A percentile compares a stretch with the other conserved stretches of the same genome.
Conservation (phyloP, 2,329 filamentous ascomycete genomes). For the Fusarium secorum region DNA sequence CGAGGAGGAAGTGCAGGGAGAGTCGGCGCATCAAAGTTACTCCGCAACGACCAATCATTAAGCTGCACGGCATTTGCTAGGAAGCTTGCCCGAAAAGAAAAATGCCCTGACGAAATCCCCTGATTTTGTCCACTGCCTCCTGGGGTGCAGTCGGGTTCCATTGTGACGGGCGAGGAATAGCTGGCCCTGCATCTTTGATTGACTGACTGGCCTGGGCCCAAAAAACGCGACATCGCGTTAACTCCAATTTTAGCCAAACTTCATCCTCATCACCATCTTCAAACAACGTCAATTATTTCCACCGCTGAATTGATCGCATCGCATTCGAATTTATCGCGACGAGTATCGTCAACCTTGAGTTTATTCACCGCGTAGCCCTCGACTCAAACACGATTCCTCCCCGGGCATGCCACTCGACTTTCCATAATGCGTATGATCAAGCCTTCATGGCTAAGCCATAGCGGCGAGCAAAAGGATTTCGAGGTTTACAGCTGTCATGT, state of each 20-base stretch:
- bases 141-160: neutral
- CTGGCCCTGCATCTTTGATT: conserved; percentile 30
- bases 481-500: conserved; percentile 99
- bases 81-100: neutral
- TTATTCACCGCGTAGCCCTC: neutral
- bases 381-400: conserved; percentile 10
- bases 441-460: conserved; percentile 94
- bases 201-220: conserved; percentile 11
- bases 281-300: conserved; percentile 2
- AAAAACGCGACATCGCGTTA: conserved; percentile 38
- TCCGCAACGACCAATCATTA: conserved; percentile 20
- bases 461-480: conserved; percentile 96
- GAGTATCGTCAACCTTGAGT: neutral
- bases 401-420: conserved; percentile 37
- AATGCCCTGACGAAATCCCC: neutral
- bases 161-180: conserved; percentile 7
- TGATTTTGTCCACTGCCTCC: neutral
- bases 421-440: conserved; percentile 83
- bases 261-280: conserved; percentile 16
- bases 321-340: neutral
- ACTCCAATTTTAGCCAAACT: conserved; percentile 25
- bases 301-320: neutral
- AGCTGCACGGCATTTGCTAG: neutral
- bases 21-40: conserved; percentile 26
- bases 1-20: neutral